Evolutionary conservation across 331 rosid genomes (phyloP), one percentile per base, ranked within the genome.

Genomic region (Erythrophleum ivorense): DNA sequence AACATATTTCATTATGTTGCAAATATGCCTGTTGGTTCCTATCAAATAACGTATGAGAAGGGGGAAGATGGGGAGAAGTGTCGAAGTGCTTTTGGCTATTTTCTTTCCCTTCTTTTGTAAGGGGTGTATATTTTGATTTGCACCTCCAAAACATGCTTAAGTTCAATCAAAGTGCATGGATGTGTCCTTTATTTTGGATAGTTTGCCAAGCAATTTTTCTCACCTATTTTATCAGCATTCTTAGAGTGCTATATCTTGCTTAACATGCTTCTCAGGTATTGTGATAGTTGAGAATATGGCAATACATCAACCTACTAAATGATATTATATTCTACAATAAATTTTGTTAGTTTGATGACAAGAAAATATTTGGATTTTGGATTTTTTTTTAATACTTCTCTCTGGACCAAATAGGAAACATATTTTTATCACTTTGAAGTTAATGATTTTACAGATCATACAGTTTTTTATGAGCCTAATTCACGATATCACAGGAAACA

Each of bases 401-500:
- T 81, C 5, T 38, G 45, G 48, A 21, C 50, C 43, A 0, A 7
- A 53, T 57, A 52, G 72, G 50, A 79, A 71, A 66, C 53, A 11
- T 75, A 70, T 67, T 76, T 79, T 49, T 43, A 9, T 69, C 6
- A n/a, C 55, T 55, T 43, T 58, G 76, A 48, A 9, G 73, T 50
- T 81, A 55, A 38, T 73, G 18, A 60, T 19, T 74, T 79, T 58
- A 71, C 64, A 52, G 46, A 21, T 79, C 31, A 59, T 73, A 54
- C 73, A 45, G 65, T 76, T 59, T n/a, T n/a, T 67, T 63, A 66
- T 63, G 48, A 81, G 80, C 71, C 49, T 52, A 58, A 45, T 84
- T 59, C 67, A 49, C 52, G 19, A 81, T 82, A 55, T 87, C 81
- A 45, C 94, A 93, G 98, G 97, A 85, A 72, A 71, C 88, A 31